phyloP scores from a whole-genome alignment of 2,329 filamentous ascomycete species.

The Hypoxylon sp. region DNA sequence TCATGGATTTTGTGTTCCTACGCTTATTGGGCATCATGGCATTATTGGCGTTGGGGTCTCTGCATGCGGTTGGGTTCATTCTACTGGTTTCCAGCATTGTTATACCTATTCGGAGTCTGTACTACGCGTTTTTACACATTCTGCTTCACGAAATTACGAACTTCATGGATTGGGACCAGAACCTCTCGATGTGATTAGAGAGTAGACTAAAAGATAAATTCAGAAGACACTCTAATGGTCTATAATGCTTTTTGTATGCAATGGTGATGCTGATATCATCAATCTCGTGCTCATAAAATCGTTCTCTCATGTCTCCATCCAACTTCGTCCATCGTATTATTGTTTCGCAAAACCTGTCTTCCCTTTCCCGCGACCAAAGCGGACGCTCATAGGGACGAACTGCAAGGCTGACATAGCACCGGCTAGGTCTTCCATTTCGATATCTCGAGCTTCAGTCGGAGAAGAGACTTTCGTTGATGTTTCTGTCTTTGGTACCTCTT shows the following conservation, averaged over 20 bases:
- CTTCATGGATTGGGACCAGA: constrained; percentile 4
- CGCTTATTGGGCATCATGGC: constrained; percentile 36
- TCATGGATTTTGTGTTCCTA: constrained; percentile 17
- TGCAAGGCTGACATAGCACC: constrained; percentile 79
- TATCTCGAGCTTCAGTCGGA: constrained; percentile 56
- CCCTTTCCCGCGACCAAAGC: constrained; percentile 73
- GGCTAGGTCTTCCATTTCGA: constrained; percentile 74
- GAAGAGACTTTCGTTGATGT: constrained; percentile 29
- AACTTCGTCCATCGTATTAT: constrained; percentile 54
- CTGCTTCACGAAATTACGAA: constrained; percentile 28
- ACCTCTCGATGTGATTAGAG: not conserved
- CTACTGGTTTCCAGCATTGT: constrained; percentile 30
- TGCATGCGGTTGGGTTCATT: constrained; percentile 29
- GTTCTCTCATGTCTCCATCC: constrained; percentile 38
- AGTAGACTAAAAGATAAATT: constrained; percentile 36
- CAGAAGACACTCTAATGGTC: constrained; percentile 16
- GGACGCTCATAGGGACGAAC: constrained; percentile 78
- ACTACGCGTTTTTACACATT: constrained; percentile 24
- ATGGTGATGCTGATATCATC: constrained; percentile 14
- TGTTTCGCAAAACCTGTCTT: constrained; percentile 68
- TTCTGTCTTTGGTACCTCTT: constrained; percentile 36
- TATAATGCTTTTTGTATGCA: constrained; percentile 20
- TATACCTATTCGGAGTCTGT: constrained; percentile 31
- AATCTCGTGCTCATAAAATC: constrained; percentile 35
- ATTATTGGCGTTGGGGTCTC: constrained; percentile 48